Evolutionary conservation across 164 flowering plant species (phyloP), one percentile per base, ranked within the genome.

Genomic region (Taxillus chinensis): DNA sequence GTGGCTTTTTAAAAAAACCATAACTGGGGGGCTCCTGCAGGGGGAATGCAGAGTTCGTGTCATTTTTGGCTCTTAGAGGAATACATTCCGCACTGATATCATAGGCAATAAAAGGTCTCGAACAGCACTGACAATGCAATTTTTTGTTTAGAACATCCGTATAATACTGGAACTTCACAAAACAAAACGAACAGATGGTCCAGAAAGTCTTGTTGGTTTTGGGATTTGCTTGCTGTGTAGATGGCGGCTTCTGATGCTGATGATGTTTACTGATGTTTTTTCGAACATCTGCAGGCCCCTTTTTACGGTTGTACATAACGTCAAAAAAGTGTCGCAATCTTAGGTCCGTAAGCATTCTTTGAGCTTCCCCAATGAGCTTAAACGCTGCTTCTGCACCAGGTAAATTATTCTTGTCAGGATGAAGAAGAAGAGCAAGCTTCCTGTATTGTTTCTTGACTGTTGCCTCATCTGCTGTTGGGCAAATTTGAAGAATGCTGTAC

Each of bases 361-460:
- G 80, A 6, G 98, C 98, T 68, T 90, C 96, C 39, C 86, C 83
- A 63, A 90, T 79, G 64, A 90, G 62, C 76, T 85, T 81, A 64
- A 90, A 92, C 17, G 96, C 98, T 65, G 85, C 84, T 70, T 84
- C 87, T 10, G 98, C 97, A 56, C 98, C 98, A 14, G 82, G 48
- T 70, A 85, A 80, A 62, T 81, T 79, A 71, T 90, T 92, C 68
- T 90, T 92, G 63, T 90, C 97, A 55, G 98, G 98, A 69, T 90
- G 93, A 67, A 90, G 90, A 4, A 56, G 70, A 39, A 90, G 83
- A 39, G 92, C 97, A 63, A 85, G 74, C 71, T 83, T 90, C 60
- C 85, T 63, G 60, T 77, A 92, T 65, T 90, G 98, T 69, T 86
- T 88, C 79, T 73, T 88, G 56, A 92, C 82, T 5, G 76, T 45